Conservation (phyloP, 2,329 filamentous ascomycete genomes). For the Ascocoryne sarcoides region DNA sequence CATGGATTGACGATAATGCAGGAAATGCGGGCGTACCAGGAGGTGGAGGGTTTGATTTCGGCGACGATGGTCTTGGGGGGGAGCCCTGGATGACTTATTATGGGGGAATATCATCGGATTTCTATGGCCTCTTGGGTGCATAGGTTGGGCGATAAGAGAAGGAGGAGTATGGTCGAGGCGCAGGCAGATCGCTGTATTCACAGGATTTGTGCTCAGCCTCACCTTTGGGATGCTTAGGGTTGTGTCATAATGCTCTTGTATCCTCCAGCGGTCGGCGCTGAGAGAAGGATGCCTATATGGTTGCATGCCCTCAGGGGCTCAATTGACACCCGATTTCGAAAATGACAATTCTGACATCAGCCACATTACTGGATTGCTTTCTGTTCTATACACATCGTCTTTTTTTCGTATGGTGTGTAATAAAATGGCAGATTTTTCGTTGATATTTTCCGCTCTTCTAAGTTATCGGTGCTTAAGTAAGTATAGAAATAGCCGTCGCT, state of each 20-base stretch:
- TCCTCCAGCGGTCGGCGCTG: background rate
- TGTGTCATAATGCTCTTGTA: conserved; percentile 17
- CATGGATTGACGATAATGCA: conserved; percentile 72
- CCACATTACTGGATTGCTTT: too few relatives aligned
- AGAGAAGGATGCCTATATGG: background rate
- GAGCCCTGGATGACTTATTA: conserved; percentile 71
- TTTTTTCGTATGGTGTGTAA: too few relatives aligned
- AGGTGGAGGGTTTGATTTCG: conserved; percentile 30
- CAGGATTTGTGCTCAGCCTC: conserved; percentile 74
- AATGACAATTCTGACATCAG: too few relatives aligned
- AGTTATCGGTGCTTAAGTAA: too few relatives aligned
- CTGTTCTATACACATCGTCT: too few relatives aligned
- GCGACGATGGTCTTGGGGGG: conserved; percentile 30
- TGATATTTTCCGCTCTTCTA: too few relatives aligned
- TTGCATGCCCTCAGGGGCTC: background rate
- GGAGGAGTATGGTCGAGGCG: conserved; percentile 80
- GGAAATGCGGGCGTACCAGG: conserved; percentile 31
- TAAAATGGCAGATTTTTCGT: too few relatives aligned
- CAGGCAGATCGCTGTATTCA: conserved; percentile 77
- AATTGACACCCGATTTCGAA: background rate
- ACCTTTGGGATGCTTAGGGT: conserved; percentile 58
- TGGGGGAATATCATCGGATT: conserved; percentile 87
- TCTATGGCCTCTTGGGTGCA: conserved; percentile 83
- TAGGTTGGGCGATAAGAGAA: conserved; percentile 78
- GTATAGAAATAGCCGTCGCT: too few relatives aligned